Base-by-base conservation (phyloP, 2,329 filamentous ascomycete genomes). In the Teratosphaeria nubilosa region DNA sequence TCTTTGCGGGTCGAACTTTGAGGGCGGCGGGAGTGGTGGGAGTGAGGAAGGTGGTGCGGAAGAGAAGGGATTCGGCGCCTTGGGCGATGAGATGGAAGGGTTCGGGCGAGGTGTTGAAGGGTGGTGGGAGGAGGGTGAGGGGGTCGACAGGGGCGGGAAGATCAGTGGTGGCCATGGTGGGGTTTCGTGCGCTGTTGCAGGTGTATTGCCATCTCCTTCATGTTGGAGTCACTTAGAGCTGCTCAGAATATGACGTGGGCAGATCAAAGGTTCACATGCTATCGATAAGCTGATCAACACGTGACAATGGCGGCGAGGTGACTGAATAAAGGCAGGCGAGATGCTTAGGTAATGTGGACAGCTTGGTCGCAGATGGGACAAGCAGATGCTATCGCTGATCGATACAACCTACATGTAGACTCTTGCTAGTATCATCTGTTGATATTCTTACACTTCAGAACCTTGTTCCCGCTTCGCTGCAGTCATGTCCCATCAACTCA, bases 1-100 rank as follows among this genome's bases (percentile, higher is more conserved):
- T 84, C 76, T 99, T 99, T 27, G 85, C 80, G 0, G 92, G 91
- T 0, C 94, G 89, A 79, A 95, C 86, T 77, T 99, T 99, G 62
- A 97, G 83, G 0, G 92, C 90, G 70, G 86, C 88, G 14, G 87
- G 83, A 10, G 83, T 78, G 58, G 78, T 72, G 25, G 45, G 88
- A 82, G 1, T 72, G 57, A 96, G 85, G 76, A 90, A 95, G 57
- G 83, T 86, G 20, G 90, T 92, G 73, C 85, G 86, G 83, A 95
- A 97, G 70, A 99, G 84, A 64, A 92, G 90, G 60, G 90, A 91
- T 82, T 99, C 94, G 71, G 94, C 94, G 75, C 94, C 94, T 80
- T 97, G 94, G 58, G 90, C 86, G 66, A 97, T 83, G 69, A 96
- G 87, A 54, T 71, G 74, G 62, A 90, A 84, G 54, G 82, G 74